A percentile compares a stretch with the other conserved stretches of the same genome.
phyloP scores from a whole-genome alignment of 345 rosid genomes.

The Salix koriyanagi region DNA sequence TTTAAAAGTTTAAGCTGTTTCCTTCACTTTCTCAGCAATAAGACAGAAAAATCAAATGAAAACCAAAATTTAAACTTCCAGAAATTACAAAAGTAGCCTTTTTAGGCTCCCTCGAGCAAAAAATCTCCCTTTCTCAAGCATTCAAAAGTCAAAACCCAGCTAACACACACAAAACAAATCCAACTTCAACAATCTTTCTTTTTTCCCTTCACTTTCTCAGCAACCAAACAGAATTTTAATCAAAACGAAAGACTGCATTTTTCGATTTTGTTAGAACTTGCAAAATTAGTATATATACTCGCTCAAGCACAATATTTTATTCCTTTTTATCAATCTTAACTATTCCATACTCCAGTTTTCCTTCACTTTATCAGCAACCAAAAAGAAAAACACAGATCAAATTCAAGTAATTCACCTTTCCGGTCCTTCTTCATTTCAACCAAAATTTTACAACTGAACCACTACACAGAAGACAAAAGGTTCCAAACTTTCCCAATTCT shows the following conservation, averaged over 20 bases:
- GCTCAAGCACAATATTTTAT: not conserved
- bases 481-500: not conserved
- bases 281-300: not conserved
- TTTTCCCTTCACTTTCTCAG: not conserved
- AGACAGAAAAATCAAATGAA: not conserved
- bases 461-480: not conserved
- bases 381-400: not conserved
- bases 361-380: not conserved
- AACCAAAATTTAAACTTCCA: not conserved
- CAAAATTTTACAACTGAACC: not conserved
- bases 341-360: not conserved
- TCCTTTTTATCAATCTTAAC: not conserved
- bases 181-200: not conserved
- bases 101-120: not conserved
- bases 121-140: not conserved
- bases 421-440: not conserved
- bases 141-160: too few species aligned
- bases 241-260: not conserved
- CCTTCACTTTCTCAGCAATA: not conserved
- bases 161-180: too few species aligned
- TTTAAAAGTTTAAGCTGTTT: not conserved
- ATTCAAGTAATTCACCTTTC: not conserved
- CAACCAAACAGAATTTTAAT: constrained; percentile 19
- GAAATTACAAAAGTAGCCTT: not conserved
- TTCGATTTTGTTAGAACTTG: not conserved